Percentiles rank a stretch among this genome's conserved stretches.
Evolutionary conservation across 768 basidiomycete genomes (phyloP).

Genomic region (Kwoniella sp.): DNA sequence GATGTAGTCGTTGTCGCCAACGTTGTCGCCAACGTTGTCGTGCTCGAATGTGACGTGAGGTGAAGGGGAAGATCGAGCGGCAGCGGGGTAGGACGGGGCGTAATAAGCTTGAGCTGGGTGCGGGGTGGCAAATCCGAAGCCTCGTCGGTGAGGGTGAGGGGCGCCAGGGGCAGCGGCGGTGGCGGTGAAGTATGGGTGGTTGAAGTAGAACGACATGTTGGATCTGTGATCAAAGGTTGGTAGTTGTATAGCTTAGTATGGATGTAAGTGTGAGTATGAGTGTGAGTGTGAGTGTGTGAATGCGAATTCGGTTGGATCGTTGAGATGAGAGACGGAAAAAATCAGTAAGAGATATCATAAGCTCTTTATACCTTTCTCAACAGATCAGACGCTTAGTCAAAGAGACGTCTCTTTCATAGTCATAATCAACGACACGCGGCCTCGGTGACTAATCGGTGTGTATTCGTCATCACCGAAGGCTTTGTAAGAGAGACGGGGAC

Average conservation of each 20-base stretch:
- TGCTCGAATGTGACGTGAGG: background rate
- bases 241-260: background rate
- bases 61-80: background rate
- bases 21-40: background rate
- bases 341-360: background rate
- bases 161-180: background rate
- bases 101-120: constrained; percentile 2
- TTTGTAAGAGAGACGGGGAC: background rate
- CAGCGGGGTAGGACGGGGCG: background rate
- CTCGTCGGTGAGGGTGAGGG: constrained; percentile 3
- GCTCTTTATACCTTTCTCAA: constrained; percentile 20
- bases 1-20: background rate
- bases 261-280: background rate
- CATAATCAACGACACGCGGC: background rate
- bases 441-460: background rate
- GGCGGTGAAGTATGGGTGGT: constrained; percentile 10
- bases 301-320: background rate
- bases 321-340: constrained; percentile 4
- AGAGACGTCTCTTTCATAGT: background rate
- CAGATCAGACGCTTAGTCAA: constrained; percentile 8
- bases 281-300: background rate
- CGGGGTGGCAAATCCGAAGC: constrained; percentile 14
- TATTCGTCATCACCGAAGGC: background rate
- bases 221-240: background rate
- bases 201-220: background rate